phyloP scores from a whole-genome alignment of 1,139 yeast species.

The Scheffersomyces illinoinensis region DNA sequence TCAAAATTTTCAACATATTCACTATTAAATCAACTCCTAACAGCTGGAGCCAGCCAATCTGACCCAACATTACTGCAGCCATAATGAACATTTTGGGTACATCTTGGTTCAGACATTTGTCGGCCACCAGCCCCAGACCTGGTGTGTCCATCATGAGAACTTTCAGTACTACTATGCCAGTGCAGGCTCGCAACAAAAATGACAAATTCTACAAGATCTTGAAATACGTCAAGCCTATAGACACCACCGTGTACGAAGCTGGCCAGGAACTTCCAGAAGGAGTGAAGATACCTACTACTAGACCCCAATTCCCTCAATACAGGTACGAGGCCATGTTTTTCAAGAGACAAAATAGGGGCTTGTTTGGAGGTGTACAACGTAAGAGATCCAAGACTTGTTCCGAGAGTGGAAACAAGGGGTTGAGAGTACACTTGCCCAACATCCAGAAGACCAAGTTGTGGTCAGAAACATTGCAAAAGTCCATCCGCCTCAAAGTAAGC shows the following conservation, averaged over 20 bases:
- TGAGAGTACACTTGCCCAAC: constrained; percentile 82
- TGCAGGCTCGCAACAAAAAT: constrained; percentile 4
- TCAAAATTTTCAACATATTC: neutral
- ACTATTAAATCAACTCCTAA: neutral
- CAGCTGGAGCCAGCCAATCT: neutral
- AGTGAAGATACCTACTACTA: constrained; percentile 47
- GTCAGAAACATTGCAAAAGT: constrained; percentile 73
- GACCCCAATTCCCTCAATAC: constrained; percentile 67
- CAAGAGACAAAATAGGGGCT: constrained; percentile 84
- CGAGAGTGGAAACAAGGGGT: constrained; percentile 70
- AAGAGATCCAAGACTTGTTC: constrained; percentile 77
- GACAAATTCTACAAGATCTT: constrained; percentile 41
- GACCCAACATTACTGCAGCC: neutral
- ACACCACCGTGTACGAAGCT: constrained; percentile 33
- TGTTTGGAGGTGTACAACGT: constrained; percentile 86
- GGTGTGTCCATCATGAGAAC: neutral
- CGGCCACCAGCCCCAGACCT: neutral
- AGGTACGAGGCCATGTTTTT: constrained; percentile 75
- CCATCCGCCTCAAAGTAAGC: constrained; percentile 62
- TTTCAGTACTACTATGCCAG: constrained; percentile 5
- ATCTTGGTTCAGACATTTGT: neutral
- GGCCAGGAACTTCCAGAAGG: constrained; percentile 37
- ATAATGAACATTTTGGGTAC: neutral
- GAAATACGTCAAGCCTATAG: constrained; percentile 40
- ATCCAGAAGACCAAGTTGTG: constrained; percentile 73